These are phyloP conservation scores for Jatropha curcas DNA, from an alignment of 345 rosid genomes.

Conservation along the genomic window DNA sequence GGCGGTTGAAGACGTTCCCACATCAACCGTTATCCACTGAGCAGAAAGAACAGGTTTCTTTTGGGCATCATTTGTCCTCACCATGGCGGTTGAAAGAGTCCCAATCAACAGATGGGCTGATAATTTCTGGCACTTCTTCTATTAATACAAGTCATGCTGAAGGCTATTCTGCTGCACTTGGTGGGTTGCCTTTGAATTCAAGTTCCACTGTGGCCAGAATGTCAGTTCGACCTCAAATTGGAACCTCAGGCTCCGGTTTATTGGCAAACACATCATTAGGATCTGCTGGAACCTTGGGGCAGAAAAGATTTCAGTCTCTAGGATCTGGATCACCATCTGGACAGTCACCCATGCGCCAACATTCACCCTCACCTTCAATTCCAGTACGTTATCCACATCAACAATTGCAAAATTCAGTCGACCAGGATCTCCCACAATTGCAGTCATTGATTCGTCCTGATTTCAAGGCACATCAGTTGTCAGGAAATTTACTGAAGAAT, in stretches of 20 bases:
- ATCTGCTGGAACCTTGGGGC: conserved; percentile 45
- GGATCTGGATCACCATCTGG: conserved; percentile 44
- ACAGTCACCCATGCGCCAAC: conserved; percentile 49
- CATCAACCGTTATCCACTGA: no score
- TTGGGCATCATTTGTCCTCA: conserved; percentile 42
- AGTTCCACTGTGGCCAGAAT: conserved; percentile 49
- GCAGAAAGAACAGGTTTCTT: conserved; percentile 49
- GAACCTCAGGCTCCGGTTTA: conserved; percentile 42
- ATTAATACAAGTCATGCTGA: conserved; percentile 43
- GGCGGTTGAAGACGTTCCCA: conserved; percentile 41
- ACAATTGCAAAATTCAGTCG: conserved; percentile 32
- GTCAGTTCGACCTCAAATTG: conserved; percentile 44
- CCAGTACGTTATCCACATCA: conserved; percentile 28
- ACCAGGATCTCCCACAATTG: conserved; percentile 38
- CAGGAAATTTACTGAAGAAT: conserved; percentile 44
- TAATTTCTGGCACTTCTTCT: conserved; percentile 28
- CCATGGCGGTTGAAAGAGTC: conserved; percentile 40
- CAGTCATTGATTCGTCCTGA: conserved; percentile 50
- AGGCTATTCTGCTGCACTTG: conserved; percentile 43
- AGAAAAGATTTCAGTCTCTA: conserved; percentile 43
- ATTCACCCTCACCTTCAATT: conserved; percentile 42
- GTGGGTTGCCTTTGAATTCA: conserved; percentile 36
- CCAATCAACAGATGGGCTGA: conserved; percentile 36
- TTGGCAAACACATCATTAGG: conserved; percentile 42
- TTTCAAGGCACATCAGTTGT: conserved; percentile 44